phyloP scores from a whole-genome alignment of 2,329 filamentous ascomycete genomes.

The Penicillium sp. region DNA sequence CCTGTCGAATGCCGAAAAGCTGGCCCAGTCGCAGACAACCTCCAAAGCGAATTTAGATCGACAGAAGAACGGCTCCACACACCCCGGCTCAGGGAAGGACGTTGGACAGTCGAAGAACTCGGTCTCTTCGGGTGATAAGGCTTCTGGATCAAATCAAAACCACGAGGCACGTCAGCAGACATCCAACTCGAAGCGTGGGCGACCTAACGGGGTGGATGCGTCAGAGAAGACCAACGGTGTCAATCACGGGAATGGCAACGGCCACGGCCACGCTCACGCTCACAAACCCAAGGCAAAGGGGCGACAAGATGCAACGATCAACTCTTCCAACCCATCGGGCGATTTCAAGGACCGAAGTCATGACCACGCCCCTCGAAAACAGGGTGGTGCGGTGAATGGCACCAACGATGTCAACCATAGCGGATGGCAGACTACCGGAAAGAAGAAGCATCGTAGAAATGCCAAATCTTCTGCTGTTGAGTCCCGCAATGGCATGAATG shows the following conservation, averaged over 20 bases:
- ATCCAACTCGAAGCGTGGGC: slow-evolving; percentile 36
- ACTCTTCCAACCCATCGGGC: slow-evolving; percentile 19
- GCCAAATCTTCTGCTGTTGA: slow-evolving; percentile 42
- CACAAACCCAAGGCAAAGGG: slow-evolving; percentile 43
- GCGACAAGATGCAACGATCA: slow-evolving; percentile 34
- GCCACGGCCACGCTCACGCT: slow-evolving; percentile 35
- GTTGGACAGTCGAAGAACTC: slow-evolving; percentile 33
- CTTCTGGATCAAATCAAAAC: slow-evolving; percentile 30
- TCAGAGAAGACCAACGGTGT: slow-evolving; percentile 42
- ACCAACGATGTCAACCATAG: slow-evolving; percentile 32
- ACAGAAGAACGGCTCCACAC: slow-evolving; percentile 25
- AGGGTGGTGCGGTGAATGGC: slow-evolving; percentile 32
- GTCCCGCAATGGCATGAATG: slow-evolving; percentile 31
- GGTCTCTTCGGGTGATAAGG: slow-evolving; percentile 30
- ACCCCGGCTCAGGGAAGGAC: slow-evolving; percentile 36
- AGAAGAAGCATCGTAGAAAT: slow-evolving; percentile 48
- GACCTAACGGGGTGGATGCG: slow-evolving; percentile 36
- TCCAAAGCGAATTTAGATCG: slow-evolving; percentile 33
- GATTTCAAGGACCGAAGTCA: slow-evolving; percentile 39
- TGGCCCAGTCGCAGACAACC: slow-evolving; percentile 29
- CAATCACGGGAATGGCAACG: slow-evolving; percentile 30
- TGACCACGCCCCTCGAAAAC: slow-evolving; percentile 35
- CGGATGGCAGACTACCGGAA: slow-evolving; percentile 50
- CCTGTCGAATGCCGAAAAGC: slow-evolving; percentile 40
- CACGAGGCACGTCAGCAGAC: slow-evolving; percentile 38